Evolutionary conservation across 257 asterid genomes (phyloP).

Genomic region (Solanum clarkiae): DNA sequence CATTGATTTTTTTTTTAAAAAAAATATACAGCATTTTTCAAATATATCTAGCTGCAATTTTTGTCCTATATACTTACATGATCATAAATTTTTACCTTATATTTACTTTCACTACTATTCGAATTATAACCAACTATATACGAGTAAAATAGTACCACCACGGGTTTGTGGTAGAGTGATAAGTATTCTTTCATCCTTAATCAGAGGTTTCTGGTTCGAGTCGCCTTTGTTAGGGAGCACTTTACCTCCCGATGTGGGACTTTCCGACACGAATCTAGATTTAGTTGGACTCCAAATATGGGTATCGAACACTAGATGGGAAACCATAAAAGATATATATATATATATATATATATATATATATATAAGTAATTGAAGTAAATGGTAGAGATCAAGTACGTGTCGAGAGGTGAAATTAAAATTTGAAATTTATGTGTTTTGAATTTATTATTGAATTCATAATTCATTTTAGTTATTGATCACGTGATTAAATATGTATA

Average conservation of each 20-base stretch:
- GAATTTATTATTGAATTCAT: neutral
- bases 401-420: accelerated
- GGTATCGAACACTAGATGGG: no score
- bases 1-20: neutral
- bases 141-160: neutral
- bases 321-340: no score
- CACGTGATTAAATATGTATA: neutral
- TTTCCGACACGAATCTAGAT: no score
- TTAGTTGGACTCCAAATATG: no score
- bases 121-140: neutral
- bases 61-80: neutral
- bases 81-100: neutral
- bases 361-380: neutral
- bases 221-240: no score
- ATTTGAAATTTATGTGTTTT: neutral
- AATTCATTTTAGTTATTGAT: neutral
- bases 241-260: no score
- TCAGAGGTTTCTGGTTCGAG: no score
- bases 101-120: neutral
- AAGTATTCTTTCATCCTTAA: no score
- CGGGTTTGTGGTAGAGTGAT: no score
- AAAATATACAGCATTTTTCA: neutral
- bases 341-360: no score
- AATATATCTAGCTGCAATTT: neutral
- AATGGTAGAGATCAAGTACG: neutral